Base-by-base conservation (phyloP, 2,329 filamentous ascomycete species). In the Penicillium concentricum region DNA sequence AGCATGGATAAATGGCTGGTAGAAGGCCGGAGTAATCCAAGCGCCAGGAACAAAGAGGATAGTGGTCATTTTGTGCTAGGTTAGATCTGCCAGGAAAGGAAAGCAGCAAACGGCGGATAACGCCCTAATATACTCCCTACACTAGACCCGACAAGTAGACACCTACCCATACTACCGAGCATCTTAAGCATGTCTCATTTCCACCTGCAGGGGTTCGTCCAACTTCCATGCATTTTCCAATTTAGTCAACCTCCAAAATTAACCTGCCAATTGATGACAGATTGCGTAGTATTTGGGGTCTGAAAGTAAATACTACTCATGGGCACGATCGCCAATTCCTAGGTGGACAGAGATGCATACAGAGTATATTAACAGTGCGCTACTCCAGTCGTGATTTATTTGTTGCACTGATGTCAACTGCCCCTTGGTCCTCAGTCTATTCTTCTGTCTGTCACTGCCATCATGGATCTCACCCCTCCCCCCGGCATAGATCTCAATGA, bases 21-120 rank as follows among this genome's bases (percentile, higher is more conserved):
- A 79, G 48, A 67, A 66, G 9, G 56, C 58, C 3, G 72, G 65
- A 0, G 64, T 59, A 53, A 78, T 70, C 75, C 75, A 79, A 1
- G 75, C 76, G 5, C 77, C 77, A 1, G 77, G 74, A 20, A 74
- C 68, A 44, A 79, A 68, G 5, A 78, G 61, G n/a, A 78, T 64
- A 9, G 63, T 65, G 13, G 65, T 39, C 58, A 59, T 62, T 18
- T 32, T 51, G 58, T 16, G 20, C 16, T 41, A 35, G 16, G 32
- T 35, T 16, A 2, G 15, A 3, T 7, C 5, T 35, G 5, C 2
- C 32, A 35, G 15, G 32, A 7, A 35, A 35, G 5, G 15, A 35
- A 16, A 2, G 10, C 5, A 16, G 15, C 1, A 35, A 35, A 35
- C 6, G 5, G 15, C 6, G 32, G 32, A 35, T 16, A 35, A 35